A percentile compares a stretch with the other conserved stretches of the same genome.
Evolutionary conservation across 2,329 filamentous ascomycete genomes (phyloP).

Genomic region (Stachybotrys elegans): DNA sequence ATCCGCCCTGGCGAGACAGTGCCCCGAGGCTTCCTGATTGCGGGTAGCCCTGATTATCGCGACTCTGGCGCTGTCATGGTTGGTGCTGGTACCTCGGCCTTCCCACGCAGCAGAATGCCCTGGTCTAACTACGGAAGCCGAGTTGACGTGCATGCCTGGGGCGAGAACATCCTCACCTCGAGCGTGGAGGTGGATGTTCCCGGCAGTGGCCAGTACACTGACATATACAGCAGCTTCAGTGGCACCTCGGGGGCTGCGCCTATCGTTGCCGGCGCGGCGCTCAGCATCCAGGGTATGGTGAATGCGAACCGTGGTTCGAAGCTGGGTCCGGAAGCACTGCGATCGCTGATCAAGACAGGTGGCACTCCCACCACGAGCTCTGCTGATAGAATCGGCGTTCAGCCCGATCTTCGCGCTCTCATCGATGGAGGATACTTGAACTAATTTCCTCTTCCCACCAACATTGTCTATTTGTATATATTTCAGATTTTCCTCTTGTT

Average conservation of each 20-base stretch:
- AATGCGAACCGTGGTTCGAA: slow-evolving; percentile 3
- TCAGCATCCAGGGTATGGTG: slow-evolving; percentile 5
- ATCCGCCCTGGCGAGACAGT: slow-evolving; percentile 1
- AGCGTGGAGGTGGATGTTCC: too few relatives aligned
- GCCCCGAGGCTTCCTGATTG: slow-evolving; percentile 2
- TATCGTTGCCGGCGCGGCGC: slow-evolving; percentile 3
- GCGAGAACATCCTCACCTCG: slow-evolving; percentile 6
- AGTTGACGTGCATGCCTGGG: slow-evolving; percentile 4
- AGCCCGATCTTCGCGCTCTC: slow-evolving; percentile 3
- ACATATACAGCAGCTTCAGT: slow-evolving; percentile 2
- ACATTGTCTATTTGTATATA: too few relatives aligned
- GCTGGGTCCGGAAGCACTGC: slow-evolving; percentile 2
- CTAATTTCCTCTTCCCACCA: background rate
- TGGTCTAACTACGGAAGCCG: slow-evolving; percentile 4
- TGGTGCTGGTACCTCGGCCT: slow-evolving; percentile 1
- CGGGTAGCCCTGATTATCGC: slow-evolving; percentile 4
- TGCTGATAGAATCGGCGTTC: slow-evolving; percentile 2
- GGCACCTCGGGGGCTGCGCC: slow-evolving; percentile 3
- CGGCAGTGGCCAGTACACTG: background rate
- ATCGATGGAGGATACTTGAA: slow-evolving; percentile 4
- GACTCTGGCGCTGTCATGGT: slow-evolving; percentile 6
- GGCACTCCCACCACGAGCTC: slow-evolving; percentile 2
- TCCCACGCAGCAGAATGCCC: background rate
- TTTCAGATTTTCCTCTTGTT: too few relatives aligned
- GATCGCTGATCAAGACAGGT: slow-evolving; percentile 1